A percentile compares a stretch with the other conserved stretches of the same genome.
These are phyloP conservation scores for Brasilioporus rufonigricans DNA, from an alignment of 768 basidiomycete species.

Conservation along the genomic window DNA sequence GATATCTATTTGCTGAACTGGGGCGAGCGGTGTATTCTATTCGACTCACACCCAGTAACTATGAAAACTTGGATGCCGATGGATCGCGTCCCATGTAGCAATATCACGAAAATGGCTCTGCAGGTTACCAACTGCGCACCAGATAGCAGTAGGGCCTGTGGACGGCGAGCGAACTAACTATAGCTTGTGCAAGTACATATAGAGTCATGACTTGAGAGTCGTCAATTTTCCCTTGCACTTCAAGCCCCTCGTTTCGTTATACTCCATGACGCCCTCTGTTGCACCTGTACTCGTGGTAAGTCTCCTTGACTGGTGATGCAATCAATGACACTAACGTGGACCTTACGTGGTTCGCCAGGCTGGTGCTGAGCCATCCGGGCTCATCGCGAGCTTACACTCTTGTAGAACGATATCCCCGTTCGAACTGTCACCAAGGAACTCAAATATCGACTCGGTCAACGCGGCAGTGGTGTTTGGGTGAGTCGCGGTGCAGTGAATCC, in stretches of 20 bases:
- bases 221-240: not conserved
- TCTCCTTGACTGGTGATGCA: not conserved
- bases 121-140: no score
- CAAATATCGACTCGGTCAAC: slow-evolving; percentile 35
- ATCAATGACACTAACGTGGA: not conserved
- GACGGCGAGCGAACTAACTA: not conserved
- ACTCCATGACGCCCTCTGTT: slow-evolving; percentile 10
- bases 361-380: slow-evolving; percentile 31
- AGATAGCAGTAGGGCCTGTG: no score
- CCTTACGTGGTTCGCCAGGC: slow-evolving; percentile 8
- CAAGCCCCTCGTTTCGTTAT: no score
- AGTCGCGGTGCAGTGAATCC: not conserved
- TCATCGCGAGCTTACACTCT: slow-evolving; percentile 32
- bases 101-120: not conserved
- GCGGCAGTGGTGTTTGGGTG: slow-evolving; percentile 41
- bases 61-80: not conserved
- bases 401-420: slow-evolving; percentile 45
- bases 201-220: not conserved
- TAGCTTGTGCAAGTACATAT: not conserved
- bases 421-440: slow-evolving; percentile 50
- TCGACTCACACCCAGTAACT: not conserved
- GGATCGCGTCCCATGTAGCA: not conserved
- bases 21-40: not conserved
- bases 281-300: slow-evolving; percentile 23
- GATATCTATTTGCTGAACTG: not conserved